Evolutionary conservation across 1,284 basidiomycete genomes (phyloP).

Genomic region (Neolentinus lepideus): DNA sequence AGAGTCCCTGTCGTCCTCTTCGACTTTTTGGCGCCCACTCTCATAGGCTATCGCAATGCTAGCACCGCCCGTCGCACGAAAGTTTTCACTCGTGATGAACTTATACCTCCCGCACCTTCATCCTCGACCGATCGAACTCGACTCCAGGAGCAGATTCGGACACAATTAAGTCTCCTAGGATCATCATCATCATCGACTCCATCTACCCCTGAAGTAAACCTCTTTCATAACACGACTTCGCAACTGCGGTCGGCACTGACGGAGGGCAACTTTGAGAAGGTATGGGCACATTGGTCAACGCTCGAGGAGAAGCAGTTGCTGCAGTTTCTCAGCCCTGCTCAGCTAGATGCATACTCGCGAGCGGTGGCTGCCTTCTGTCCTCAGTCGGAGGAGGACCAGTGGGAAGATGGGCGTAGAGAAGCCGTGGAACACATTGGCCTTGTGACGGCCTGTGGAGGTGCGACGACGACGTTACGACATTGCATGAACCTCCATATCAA

Average conservation of each 20-base stretch:
- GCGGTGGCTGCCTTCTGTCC: constrained; percentile 25
- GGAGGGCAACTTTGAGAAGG: constrained; percentile 1
- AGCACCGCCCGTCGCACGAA: neutral
- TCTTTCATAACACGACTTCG: neutral
- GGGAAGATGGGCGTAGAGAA: constrained; percentile 20
- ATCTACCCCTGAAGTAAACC: neutral
- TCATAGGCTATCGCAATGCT: neutral
- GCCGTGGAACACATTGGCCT: constrained; percentile 41
- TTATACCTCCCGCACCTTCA: neutral
- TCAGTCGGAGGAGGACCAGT: constrained; percentile 9
- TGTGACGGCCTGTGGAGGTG: constrained; percentile 33
- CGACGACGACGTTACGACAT: constrained; percentile 37
- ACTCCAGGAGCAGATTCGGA: neutral
- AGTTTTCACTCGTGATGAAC: neutral
- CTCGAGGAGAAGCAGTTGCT: constrained; percentile 37
- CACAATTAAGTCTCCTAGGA: neutral
- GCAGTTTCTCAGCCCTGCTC: constrained; percentile 32
- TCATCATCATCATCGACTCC: neutral
- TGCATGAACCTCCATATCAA: constrained; percentile 42
- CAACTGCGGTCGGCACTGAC: neutral
- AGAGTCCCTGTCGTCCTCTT: neutral
- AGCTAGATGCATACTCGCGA: constrained; percentile 31
- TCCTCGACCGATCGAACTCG: neutral
- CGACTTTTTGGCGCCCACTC: neutral
- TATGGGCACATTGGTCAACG: constrained; percentile 33